A percentile compares a stretch with the other conserved stretches of the same genome.
Conservation (phyloP, 208 protist genomes). For the Wallacemonas sp. region DNA sequence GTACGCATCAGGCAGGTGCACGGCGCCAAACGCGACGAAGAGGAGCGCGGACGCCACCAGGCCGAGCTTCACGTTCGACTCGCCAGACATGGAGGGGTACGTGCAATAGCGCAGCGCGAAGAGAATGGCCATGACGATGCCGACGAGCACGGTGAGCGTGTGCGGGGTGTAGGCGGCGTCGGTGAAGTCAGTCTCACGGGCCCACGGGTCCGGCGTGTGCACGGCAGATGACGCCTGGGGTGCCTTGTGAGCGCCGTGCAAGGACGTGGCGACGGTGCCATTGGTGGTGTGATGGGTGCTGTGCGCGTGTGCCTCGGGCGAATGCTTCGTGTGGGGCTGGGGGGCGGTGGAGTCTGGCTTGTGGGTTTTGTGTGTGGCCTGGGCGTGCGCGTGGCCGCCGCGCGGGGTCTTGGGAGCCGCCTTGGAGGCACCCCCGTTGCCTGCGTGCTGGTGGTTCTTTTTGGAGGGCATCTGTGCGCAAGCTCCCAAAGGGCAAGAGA, state of each 20-base stretch:
- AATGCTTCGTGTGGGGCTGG: no score
- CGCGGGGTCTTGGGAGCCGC: neutral
- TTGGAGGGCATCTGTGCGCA: neutral
- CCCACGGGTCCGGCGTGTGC: conserved; percentile 33
- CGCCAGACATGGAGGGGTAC: conserved; percentile 42
- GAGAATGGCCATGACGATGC: conserved; percentile 47
- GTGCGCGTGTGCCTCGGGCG: no score
- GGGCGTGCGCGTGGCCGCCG: neutral
- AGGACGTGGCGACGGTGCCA: no score
- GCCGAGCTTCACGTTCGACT: conserved; percentile 66
- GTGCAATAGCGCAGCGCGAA: conserved; percentile 68
- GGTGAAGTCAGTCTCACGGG: conserved; percentile 53
- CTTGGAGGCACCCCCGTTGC: neutral
- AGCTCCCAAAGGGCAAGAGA: no score
- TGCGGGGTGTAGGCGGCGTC: conserved; percentile 66
- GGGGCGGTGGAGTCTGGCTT: no score
- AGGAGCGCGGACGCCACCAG: conserved; percentile 61
- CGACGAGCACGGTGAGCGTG: conserved; percentile 56
- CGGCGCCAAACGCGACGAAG: conserved; percentile 91
- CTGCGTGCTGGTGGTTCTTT: neutral
- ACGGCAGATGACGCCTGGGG: neutral
- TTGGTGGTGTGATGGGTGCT: no score
- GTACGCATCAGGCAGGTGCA: conserved; percentile 92
- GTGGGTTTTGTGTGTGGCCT: neutral
- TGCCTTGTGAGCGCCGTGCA: no score